Percentiles rank a stretch among this genome's conserved stretches.
These are phyloP conservation scores for Boletus eberwhitei DNA, from an alignment of 768 basidiomycete species.

Conservation along the genomic window DNA sequence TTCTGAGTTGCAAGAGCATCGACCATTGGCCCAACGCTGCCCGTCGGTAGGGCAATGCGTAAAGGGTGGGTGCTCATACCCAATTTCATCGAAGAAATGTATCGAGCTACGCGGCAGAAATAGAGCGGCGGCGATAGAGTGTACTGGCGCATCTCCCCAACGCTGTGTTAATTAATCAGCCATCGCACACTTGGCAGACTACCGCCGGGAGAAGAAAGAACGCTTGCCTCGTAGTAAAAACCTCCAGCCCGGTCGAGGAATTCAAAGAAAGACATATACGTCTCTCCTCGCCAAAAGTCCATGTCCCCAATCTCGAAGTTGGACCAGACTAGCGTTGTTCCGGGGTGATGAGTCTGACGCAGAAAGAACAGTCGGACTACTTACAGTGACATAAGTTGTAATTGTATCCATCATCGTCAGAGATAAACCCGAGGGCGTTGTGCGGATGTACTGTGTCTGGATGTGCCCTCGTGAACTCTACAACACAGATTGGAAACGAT, in stretches of 20 bases:
- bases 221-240: constrained; percentile 78
- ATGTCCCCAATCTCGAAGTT: constrained; percentile 92
- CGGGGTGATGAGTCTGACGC: not conserved
- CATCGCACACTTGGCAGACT: not conserved
- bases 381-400: constrained; percentile 68
- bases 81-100: constrained; percentile 95
- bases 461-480: constrained; percentile 31
- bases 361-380: constrained; percentile 13
- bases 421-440: constrained; percentile 61
- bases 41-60: constrained; percentile 23
- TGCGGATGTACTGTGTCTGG: constrained; percentile 50
- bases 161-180: constrained; percentile 42
- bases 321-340: constrained; percentile 65
- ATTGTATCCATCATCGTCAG: constrained; percentile 56
- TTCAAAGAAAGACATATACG: constrained; percentile 82
- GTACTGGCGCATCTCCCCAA: constrained; percentile 93
- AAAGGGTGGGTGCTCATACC: constrained; percentile 28
- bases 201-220: not conserved
- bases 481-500: not conserved
- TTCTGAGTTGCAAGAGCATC: constrained; percentile 25
- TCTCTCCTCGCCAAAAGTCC: constrained; percentile 80
- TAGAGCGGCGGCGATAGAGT: constrained; percentile 88
- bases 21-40: constrained; percentile 20
- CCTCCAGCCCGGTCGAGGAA: constrained; percentile 77
- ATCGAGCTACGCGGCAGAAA: constrained; percentile 87